These are phyloP conservation scores for Globisporangium okanoganense DNA, from an alignment of 352 stramenopile species.

Conservation along the genomic window DNA sequence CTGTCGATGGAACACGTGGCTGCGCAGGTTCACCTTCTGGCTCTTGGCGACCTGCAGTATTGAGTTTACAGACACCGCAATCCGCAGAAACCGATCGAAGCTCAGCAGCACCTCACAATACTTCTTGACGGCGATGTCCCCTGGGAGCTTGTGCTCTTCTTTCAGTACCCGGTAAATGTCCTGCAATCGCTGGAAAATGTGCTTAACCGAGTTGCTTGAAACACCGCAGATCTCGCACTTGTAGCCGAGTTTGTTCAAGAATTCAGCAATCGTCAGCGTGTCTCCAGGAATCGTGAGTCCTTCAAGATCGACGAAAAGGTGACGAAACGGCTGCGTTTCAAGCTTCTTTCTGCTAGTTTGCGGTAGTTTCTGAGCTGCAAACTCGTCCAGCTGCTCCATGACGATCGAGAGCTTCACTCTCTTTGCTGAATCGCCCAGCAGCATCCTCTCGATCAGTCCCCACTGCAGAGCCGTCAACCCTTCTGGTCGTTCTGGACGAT, in stretches of 20 bases:
- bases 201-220: neutral
- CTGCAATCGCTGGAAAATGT: neutral
- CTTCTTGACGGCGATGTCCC: neutral
- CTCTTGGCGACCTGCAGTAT: neutral
- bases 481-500: neutral
- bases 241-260: neutral
- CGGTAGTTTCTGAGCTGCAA: neutral
- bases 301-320: neutral
- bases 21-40: neutral
- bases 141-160: neutral
- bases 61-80: neutral
- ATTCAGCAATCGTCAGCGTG: neutral
- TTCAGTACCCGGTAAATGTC: neutral
- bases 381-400: neutral
- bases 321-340: neutral
- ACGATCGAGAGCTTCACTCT: neutral
- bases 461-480: neutral
- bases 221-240: neutral
- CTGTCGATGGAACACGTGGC: neutral
- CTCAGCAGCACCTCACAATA: neutral
- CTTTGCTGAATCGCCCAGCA: neutral
- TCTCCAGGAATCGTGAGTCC: neutral
- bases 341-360: neutral
- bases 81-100: neutral
- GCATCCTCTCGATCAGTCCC: neutral